Conservation (phyloP, 345 rosid species). For the Balakata baccata region DNA sequence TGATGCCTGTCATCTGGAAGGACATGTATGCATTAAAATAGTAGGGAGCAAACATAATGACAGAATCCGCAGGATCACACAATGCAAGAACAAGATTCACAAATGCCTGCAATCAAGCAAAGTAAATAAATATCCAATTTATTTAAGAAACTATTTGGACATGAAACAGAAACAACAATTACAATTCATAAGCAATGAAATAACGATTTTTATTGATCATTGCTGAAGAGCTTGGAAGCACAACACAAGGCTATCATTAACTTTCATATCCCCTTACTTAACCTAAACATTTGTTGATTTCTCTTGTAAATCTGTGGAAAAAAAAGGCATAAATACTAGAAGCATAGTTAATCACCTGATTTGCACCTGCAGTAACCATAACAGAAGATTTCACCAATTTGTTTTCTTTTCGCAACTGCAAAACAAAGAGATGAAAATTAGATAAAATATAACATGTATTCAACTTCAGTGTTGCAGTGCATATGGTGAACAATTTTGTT, state of each 20-base stretch:
- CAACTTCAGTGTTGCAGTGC: too few relatives aligned
- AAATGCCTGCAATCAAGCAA: constrained; percentile 63
- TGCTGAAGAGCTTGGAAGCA: neutral
- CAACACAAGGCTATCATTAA: neutral
- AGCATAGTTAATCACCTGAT: constrained; percentile 53
- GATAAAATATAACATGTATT: neutral
- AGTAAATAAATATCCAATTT: constrained; percentile 9
- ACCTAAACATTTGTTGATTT: neutral
- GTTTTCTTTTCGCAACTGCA: constrained; percentile 69
- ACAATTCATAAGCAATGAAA: neutral
- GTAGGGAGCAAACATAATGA: constrained; percentile 94
- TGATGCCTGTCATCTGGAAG: constrained; percentile 96
- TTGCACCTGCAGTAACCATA: constrained; percentile 98
- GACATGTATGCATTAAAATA: constrained; percentile 97
- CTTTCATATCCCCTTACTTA: neutral
- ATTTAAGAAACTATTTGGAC: neutral
- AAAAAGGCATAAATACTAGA: constrained; percentile 5
- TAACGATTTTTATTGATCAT: neutral
- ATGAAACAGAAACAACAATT: constrained; percentile 7
- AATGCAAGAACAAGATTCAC: constrained; percentile 79
- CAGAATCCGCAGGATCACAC: constrained; percentile 87
- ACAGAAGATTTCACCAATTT: constrained; percentile 68
- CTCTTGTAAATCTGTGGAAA: neutral
- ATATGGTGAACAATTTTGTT: neutral
- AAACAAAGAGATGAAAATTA: constrained; percentile 11